phyloP scores from a whole-genome alignment of 2,329 filamentous ascomycete genomes.

The Cercospora citrullina region DNA sequence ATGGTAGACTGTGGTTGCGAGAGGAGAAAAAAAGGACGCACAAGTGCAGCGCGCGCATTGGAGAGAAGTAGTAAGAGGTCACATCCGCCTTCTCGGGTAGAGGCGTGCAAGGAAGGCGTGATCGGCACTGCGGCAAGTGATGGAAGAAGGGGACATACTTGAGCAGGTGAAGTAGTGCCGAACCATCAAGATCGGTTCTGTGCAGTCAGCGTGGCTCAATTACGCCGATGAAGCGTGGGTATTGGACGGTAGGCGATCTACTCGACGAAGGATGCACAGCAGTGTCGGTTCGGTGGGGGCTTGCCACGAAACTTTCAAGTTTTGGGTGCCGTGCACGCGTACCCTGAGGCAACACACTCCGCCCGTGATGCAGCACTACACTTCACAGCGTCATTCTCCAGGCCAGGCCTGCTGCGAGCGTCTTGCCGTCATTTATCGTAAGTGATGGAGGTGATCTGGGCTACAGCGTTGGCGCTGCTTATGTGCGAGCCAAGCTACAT shows the following conservation, averaged over 20 bases:
- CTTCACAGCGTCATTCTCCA: neutral
- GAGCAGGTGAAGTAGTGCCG: neutral
- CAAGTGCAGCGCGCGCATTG: neutral
- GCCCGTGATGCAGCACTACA: neutral
- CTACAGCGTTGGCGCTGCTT: conserved; percentile 1
- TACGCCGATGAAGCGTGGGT: neutral
- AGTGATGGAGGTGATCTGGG: neutral
- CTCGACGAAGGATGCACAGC: neutral
- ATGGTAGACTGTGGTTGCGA: neutral
- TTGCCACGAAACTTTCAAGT: neutral
- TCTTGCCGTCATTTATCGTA: neutral
- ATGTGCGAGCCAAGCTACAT: neutral
- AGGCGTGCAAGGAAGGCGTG: neutral
- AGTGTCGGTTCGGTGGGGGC: neutral
- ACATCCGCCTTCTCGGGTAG: neutral
- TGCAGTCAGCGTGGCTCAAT: neutral
- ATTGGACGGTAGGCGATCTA: neutral
- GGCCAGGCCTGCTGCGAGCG: neutral
- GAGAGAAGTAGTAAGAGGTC: neutral
- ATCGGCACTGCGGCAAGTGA: neutral
- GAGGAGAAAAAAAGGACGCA: neutral
- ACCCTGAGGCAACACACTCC: neutral
- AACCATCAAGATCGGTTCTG: conserved; percentile 3
- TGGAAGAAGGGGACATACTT: neutral
- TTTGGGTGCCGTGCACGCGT: neutral